Base-by-base conservation (phyloP, 495 filamentous ascomycete species). In the Astrothelium macrocarpum region DNA sequence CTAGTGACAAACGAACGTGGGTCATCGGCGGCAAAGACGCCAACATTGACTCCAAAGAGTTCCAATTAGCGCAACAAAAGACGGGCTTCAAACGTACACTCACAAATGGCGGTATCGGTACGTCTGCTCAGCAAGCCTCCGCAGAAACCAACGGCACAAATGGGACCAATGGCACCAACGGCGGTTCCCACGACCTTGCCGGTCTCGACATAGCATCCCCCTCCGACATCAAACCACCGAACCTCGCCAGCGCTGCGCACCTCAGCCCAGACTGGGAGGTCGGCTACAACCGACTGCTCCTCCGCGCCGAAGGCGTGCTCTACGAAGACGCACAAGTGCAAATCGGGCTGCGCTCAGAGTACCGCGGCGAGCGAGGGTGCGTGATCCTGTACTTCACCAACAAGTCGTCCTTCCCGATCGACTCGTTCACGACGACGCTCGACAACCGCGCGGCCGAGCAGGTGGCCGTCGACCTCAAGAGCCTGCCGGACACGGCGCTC, bases 311-410 rank as follows among this genome's bases (percentile, higher is more conserved):
- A 73, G 95, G 94, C 39, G 81, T 97, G 11, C 82, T 99, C 1
- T 97, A 95, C 71, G 91, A 97, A 75, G 95, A 99, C 71, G 86
- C 84, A 0, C 95, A 99, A 75, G 84, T 99, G 60, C 92, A 97
- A 71, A 81, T 99, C 42, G 95, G 94, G 34, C 75, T 97, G 58
- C 88, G 95, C 5, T 90, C 90, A 3, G 95, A 99, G 74, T 99
- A 96, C 72, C 89, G 95, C 62, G 89, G 83, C 20, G 88, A 95
- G 67, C 87, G 96, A 80, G 95, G 94, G 59, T 96, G 93, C 65
- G 80, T 99, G 46, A 97, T 97, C 70, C 77, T 97, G 59, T 97
- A 97, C 75, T 93, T 97, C 71, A 88, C 87, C 43, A 97, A 97
- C 76, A 96, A 95, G 74, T 90, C 90, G 1, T 84, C 90, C 0